These are phyloP conservation scores for Emergomyces orientalis DNA, from an alignment of 2,329 filamentous ascomycete species.

Conservation along the genomic window DNA sequence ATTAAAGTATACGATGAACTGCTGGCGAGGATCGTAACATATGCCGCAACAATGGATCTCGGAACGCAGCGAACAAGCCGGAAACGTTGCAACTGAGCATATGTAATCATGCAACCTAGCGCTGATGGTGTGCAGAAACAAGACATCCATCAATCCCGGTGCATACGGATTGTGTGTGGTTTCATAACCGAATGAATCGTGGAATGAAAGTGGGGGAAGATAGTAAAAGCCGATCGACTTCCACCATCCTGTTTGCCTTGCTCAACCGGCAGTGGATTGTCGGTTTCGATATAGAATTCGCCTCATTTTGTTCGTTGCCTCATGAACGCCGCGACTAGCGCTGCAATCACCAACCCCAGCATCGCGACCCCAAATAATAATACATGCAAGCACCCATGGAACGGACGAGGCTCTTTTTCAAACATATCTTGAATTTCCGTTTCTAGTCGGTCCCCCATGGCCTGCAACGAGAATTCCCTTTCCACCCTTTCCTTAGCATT, in stretches of 20 bases:
- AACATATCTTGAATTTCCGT: conserved; percentile 51
- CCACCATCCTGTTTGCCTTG: background rate
- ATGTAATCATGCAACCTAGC: too few species aligned
- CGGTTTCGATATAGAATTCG: background rate
- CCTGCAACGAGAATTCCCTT: conserved; percentile 63
- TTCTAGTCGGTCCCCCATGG: conserved; percentile 73
- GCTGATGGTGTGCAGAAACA: background rate
- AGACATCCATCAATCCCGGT: too few species aligned
- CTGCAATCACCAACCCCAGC: conserved; percentile 23
- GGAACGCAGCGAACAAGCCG: background rate
- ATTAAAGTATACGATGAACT: background rate
- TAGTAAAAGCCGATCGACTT: background rate
- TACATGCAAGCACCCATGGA: conserved; percentile 29
- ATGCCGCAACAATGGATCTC: background rate
- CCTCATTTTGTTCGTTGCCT: background rate
- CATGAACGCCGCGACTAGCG: conserved; percentile 22
- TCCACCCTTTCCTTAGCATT: conserved; percentile 60
- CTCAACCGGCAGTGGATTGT: background rate
- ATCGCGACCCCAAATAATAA: conserved; percentile 21
- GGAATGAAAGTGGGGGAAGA: too few species aligned
- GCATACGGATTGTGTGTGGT: background rate
- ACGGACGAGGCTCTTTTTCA: conserved; percentile 25
- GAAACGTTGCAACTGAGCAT: too few species aligned
- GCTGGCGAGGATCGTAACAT: background rate
- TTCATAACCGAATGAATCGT: background rate